Percentiles rank a stretch among this genome's conserved stretches.
Conservation (phyloP, 2,329 filamentous ascomycete genomes). For the Cyanodermella asteris region DNA sequence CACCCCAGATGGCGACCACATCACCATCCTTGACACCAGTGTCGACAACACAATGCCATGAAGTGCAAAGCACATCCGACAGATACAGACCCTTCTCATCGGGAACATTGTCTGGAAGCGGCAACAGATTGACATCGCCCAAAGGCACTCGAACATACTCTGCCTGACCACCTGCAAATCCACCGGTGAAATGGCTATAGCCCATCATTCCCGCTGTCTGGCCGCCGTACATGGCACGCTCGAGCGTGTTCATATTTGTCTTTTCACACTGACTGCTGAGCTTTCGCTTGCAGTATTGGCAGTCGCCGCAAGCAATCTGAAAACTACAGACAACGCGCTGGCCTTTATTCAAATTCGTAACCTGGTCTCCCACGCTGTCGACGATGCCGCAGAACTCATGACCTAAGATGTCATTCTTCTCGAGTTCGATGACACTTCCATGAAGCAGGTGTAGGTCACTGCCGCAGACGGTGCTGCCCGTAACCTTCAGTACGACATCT, state of each 20-base stretch:
- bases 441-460: constrained; percentile 33
- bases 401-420: constrained; percentile 45
- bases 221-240: constrained; percentile 57
- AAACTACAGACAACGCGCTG: constrained; percentile 65
- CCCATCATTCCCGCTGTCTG: constrained; percentile 54
- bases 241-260: constrained; percentile 52
- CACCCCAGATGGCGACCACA: constrained; percentile 68
- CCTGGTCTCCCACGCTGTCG: constrained; percentile 31
- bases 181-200: constrained; percentile 56
- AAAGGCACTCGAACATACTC: constrained; percentile 69
- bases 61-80: constrained; percentile 59
- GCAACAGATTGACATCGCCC: constrained; percentile 60
- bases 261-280: constrained; percentile 58
- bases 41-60: constrained; percentile 65
- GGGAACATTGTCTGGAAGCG: constrained; percentile 55
- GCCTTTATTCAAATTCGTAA: constrained; percentile 33
- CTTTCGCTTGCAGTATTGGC: constrained; percentile 60
- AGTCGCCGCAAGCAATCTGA: constrained; percentile 49
- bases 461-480: constrained; percentile 39
- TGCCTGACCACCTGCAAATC: constrained; percentile 70
- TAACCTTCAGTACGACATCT: constrained; percentile 67
- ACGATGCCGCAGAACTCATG: constrained; percentile 32
- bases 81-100: constrained; percentile 71
- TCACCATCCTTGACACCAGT: constrained; percentile 61
- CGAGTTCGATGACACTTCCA: constrained; percentile 32